phyloP scores from a whole-genome alignment of 805 yeast genomes.

The Helenozyma rhizophorensis region DNA sequence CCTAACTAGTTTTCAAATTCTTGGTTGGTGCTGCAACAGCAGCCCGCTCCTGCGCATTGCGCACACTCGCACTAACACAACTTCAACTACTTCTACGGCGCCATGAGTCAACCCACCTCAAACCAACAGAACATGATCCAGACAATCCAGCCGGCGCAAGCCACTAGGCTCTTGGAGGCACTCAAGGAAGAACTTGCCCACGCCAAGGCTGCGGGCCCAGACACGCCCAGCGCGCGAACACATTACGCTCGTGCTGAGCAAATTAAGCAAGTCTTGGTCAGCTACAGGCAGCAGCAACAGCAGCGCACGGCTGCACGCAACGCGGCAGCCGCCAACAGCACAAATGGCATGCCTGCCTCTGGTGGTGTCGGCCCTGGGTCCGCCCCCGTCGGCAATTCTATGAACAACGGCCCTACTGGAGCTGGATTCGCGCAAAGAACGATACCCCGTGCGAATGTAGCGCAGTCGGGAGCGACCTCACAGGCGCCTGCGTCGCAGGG shows the following conservation, averaged over 20 bases:
- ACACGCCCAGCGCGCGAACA: constrained; percentile 49
- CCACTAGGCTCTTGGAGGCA: constrained; percentile 56
- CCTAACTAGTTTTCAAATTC: too few relatives aligned
- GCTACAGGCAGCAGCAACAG: constrained; percentile 50
- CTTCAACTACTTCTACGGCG: background rate
- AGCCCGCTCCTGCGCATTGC: too few relatives aligned
- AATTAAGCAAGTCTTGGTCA: constrained; percentile 56
- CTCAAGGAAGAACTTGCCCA: constrained; percentile 52
- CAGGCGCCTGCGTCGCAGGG: too few relatives aligned
- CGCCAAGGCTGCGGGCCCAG: constrained; percentile 56
- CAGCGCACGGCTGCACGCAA: constrained; percentile 22
- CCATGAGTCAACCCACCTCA: constrained; percentile 15
- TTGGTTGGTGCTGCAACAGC: too few relatives aligned
- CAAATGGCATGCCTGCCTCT: background rate
- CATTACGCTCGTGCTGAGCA: constrained; percentile 60
- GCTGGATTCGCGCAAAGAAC: too few relatives aligned
- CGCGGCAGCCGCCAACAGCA: background rate
- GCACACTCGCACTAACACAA: background rate
- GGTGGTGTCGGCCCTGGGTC: background rate
- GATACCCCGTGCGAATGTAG: too few relatives aligned
- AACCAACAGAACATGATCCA: constrained; percentile 13
- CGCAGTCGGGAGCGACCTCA: too few relatives aligned
- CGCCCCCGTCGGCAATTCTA: constrained; percentile 1
- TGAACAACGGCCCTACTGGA: constrained; percentile 1
- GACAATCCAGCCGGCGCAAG: constrained; percentile 44